Base-by-base conservation (phyloP, 1,284 basidiomycete species). In the Exobasidium cylindrosporum region DNA sequence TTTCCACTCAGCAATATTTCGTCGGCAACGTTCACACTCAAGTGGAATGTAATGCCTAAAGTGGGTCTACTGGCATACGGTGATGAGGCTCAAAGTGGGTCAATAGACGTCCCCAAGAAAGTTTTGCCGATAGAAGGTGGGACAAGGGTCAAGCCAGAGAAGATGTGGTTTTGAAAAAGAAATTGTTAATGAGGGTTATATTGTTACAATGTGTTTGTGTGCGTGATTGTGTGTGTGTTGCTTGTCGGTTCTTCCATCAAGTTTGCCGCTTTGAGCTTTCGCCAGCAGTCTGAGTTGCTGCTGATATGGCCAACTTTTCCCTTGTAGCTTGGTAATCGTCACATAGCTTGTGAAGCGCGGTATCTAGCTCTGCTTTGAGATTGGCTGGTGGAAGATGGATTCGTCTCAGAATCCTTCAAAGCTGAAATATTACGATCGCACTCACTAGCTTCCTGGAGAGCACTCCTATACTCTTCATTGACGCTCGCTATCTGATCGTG, bases 21-120 rank as follows among this genome's bases (percentile, higher is more conserved):
- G 11, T 61, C 65, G 23, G 83, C 88, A 14, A 87, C 87, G 4
- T 94, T 91, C 77, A 83, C 85, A 0, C 84, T 95, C 52, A 89
- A 89, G 76, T 95, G 92, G 82, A 93, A 94, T 73, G 79, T 91
- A 28, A 94, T 94, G 91, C 92, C 92, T 13, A 87, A 89, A 73
- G 89, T 94, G 14, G 92, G 92, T 4, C 68, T 86, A 43, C 83
- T 95, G 50, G 87, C 85, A 3, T 89, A 87, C 60, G 90, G 90
- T 23, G 87, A 89, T 73, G 89, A 86, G 7, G 87, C 85, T 45
- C 84, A 84, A 67, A 88, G 87, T 35, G 70, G 74, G 0, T 82
- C 84, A 54, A 81, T 62, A 40, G 40, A 23, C 7, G 49, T 62
- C 4, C 58, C 57, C 23, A 58, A 58, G 21, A 50, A 50, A 21